Conservation (phyloP, 2,329 filamentous ascomycete genomes). For the Trichoderma breve region DNA sequence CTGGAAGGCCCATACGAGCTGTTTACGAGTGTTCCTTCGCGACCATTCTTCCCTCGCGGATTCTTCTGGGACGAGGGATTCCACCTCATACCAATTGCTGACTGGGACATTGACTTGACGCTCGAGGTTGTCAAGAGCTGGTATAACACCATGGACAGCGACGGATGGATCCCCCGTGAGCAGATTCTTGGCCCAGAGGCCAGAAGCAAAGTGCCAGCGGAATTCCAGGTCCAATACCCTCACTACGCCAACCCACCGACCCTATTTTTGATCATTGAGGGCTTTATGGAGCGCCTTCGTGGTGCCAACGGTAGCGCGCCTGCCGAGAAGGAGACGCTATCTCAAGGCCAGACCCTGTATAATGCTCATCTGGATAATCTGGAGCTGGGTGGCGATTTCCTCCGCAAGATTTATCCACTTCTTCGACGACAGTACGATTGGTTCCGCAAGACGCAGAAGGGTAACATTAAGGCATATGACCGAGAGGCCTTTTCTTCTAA, state of each 20-base stretch:
- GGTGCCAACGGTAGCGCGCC: slow-evolving; percentile 49
- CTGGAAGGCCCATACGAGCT: slow-evolving; percentile 82
- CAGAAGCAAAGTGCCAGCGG: slow-evolving; percentile 85
- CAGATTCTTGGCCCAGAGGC: slow-evolving; percentile 92
- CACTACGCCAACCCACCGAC: slow-evolving; percentile 98
- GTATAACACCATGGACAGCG: slow-evolving; percentile 93
- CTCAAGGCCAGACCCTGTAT: slow-evolving; percentile 48
- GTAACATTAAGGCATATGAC: slow-evolving; percentile 88
- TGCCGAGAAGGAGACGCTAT: slow-evolving; percentile 44
- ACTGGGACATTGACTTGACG: slow-evolving; percentile 90
- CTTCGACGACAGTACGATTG: slow-evolving; percentile 88
- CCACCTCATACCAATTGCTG: slow-evolving; percentile 83
- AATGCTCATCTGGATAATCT: slow-evolving; percentile 66
- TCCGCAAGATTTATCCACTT: slow-evolving; percentile 78
- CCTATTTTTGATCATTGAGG: slow-evolving; percentile 83
- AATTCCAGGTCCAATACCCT: slow-evolving; percentile 94
- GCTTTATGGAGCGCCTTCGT: slow-evolving; percentile 76
- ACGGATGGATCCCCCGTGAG: slow-evolving; percentile 96
- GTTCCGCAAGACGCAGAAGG: slow-evolving; percentile 89
- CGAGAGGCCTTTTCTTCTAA: slow-evolving; percentile 83
- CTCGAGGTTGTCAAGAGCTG: slow-evolving; percentile 89
- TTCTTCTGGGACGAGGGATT: slow-evolving; percentile 99
- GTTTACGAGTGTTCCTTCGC: slow-evolving; percentile 86
- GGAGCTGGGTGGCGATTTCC: slow-evolving; percentile 66
- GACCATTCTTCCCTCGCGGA: slow-evolving; percentile 93